Conservation (phyloP, 176 grass and related monocot genomes). For the Oryza australiensis region DNA sequence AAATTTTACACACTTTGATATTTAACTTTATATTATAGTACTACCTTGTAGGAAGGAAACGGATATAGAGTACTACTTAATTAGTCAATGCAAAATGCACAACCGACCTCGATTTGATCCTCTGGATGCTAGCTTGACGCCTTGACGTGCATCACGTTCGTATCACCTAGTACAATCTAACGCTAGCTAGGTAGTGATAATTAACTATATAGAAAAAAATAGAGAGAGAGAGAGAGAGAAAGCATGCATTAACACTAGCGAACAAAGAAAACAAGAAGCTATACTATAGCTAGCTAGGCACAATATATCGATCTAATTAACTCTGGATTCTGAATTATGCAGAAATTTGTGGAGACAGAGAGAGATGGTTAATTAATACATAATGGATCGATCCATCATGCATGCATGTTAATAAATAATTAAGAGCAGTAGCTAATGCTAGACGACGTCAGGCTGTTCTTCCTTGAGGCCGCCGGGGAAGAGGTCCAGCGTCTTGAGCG, state of each 20-base stretch:
- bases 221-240: neutral
- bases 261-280: neutral
- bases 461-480: slow-evolving; percentile 82
- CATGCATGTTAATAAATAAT: neutral
- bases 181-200: too few species aligned
- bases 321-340: neutral
- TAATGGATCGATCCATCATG: neutral
- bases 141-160: neutral
- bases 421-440: neutral
- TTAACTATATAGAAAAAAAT: neutral
- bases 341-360: neutral
- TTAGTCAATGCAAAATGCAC: neutral
- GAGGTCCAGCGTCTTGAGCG: slow-evolving; percentile 89
- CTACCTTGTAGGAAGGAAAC: too few species aligned
- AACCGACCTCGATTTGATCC: neutral
- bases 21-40: too few species aligned
- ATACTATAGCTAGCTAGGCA: neutral
- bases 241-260: neutral
- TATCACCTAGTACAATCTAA: neutral
- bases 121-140: neutral
- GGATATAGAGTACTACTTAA: neutral
- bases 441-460: slow-evolving; percentile 50
- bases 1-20: too few species aligned
- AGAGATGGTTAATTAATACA: neutral
- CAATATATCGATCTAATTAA: neutral